Percentiles rank a stretch among this genome's conserved stretches.
phyloP scores from a whole-genome alignment of 2,329 filamentous ascomycete genomes.

The Diaporthe ilicicola region DNA sequence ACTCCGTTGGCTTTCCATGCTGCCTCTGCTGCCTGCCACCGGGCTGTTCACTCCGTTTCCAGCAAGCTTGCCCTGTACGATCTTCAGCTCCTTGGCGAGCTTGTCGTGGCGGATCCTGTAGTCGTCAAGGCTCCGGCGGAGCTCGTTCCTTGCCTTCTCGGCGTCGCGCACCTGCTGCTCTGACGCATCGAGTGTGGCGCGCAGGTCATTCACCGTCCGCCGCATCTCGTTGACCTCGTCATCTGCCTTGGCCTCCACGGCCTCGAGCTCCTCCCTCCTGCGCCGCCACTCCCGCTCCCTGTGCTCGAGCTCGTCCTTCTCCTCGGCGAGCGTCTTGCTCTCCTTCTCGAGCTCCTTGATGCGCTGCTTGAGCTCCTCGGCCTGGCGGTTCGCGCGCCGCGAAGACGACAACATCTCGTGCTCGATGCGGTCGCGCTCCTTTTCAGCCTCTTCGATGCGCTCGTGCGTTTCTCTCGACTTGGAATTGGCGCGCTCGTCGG shows the following conservation, averaged over 20 bases:
- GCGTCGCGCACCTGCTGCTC: conserved; percentile 85
- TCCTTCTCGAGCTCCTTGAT: conserved; percentile 84
- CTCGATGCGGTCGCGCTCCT: conserved; percentile 91
- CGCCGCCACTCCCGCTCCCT: conserved; percentile 78
- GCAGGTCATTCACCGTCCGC: conserved; percentile 78
- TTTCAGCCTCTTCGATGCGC: conserved; percentile 87
- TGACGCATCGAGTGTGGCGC: conserved; percentile 83
- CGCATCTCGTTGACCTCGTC: conserved; percentile 81
- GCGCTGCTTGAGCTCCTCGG: conserved; percentile 84
- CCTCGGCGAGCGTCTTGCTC: conserved; percentile 73
- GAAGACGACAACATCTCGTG: conserved; percentile 85
- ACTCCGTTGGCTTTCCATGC: conserved; percentile 56
- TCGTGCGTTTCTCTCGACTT: conserved; percentile 90
- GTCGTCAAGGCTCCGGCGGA: conserved; percentile 81
- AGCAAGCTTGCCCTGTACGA: conserved; percentile 56
- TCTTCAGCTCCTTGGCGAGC: conserved; percentile 72
- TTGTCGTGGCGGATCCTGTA: conserved; percentile 80
- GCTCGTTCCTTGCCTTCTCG: conserved; percentile 81
- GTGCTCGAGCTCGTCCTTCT: conserved; percentile 80
- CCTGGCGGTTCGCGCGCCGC: conserved; percentile 79
- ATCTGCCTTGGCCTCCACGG: conserved; percentile 70
- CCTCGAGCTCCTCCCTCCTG: conserved; percentile 79
- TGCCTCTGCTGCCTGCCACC: conserved; percentile 46
- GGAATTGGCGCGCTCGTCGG: conserved; percentile 81
- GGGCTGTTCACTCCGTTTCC: conserved; percentile 43